phyloP scores from a whole-genome alignment of 371 early-diverging fungal species.

The Mucor mucedo region DNA sequence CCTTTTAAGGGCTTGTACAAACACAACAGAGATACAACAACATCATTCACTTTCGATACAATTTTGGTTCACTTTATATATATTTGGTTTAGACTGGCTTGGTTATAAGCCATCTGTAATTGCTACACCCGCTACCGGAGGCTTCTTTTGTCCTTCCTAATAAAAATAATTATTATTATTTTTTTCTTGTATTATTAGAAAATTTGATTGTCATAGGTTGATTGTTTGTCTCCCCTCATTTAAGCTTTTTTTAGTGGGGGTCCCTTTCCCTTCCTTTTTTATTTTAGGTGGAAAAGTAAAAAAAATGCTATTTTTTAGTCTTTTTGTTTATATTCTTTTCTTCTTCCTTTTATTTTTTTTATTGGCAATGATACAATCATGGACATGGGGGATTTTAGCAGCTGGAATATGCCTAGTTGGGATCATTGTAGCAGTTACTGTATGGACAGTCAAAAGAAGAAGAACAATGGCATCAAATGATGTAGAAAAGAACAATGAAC shows the following conservation, averaged over 20 bases:
- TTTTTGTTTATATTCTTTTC: slow-evolving; percentile 5
- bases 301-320: not conserved
- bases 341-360: not conserved
- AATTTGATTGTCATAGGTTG: not conserved
- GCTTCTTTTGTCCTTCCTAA: slow-evolving; percentile 22
- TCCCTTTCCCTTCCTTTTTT: not conserved
- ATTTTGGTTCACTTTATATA: slow-evolving; percentile 40
- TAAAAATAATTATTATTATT: not conserved
- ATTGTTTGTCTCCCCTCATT: not conserved
- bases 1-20: slow-evolving; percentile 33
- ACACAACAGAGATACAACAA: not conserved
- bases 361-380: slow-evolving; percentile 8
- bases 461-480: not conserved
- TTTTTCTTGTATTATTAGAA: not conserved
- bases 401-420: slow-evolving; percentile 6
- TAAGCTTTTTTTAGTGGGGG: not conserved
- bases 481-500: not conserved
- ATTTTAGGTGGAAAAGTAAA: no score
- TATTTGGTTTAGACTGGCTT: slow-evolving; percentile 38
- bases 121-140: slow-evolving; percentile 31
- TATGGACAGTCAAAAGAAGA: not conserved
- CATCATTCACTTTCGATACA: slow-evolving; percentile 31
- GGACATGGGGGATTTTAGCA: slow-evolving; percentile 21
- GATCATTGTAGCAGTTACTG: not conserved
- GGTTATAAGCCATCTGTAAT: slow-evolving; percentile 39